Base-by-base conservation (phyloP, 768 basidiomycete species). In the Saitozyma podzolica region DNA sequence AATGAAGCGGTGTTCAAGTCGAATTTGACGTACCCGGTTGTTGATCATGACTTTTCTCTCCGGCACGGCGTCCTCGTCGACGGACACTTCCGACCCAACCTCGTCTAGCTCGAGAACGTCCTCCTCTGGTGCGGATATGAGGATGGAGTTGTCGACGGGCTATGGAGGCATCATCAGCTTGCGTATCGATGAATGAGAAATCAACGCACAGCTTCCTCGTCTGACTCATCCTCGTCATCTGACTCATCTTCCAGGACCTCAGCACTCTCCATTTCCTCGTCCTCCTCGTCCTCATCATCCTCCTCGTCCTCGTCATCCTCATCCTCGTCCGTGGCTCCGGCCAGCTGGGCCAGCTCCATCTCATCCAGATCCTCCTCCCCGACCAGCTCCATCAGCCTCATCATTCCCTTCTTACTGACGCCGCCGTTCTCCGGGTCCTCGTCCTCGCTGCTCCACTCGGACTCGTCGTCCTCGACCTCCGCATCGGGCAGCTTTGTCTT, bases 21-120 rank as follows among this genome's bases (percentile, higher is more conserved):
- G 48, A 45, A 41, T 6, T 29, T 49, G 47, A 43, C 86, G 51
- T 55, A 89, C 92, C 69, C 84, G 85, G 80, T 94, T 90, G 82
- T 94, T 86, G 58, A 91, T 86, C 67, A 88, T 87, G 51, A 91
- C 80, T 82, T 92, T 94, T 82, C 88, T 88, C 62, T 82, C 83
- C n/a, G 89, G 90, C 39, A 92, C 84, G 1, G 82, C 85, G 72
- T 95, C 93, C 59, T 90, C 89, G 64, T 92, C 90, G 13, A 91
- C 83, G 6, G 81, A 81, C 2, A 76, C 63, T 41, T 83, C 78
- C 11, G 73, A 82, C 16, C 83, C 84, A 7, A 86, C 80, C 47
- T 91, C 88, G 67, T 92, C 91, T 9, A 92, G 80, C 0, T 85
- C 48, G 9, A 65, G 11, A 53, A 55, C 68, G 37, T 82, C 82